Conservation (phyloP, 75 land plant species). For the Sequoiadendron giganteum region DNA sequence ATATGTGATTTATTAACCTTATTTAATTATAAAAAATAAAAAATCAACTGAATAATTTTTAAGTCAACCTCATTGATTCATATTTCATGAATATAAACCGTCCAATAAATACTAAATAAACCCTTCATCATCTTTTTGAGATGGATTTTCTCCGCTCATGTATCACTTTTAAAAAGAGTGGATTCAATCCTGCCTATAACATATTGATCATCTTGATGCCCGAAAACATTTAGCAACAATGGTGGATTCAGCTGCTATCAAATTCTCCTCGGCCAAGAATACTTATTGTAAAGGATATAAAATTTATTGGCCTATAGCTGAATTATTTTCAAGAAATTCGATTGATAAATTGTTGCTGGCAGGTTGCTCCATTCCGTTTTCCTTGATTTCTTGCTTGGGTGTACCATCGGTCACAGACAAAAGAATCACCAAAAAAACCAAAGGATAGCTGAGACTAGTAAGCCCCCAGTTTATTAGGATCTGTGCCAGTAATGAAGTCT, state of each 20-base stretch:
- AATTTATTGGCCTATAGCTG: background rate
- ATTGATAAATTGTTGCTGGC: background rate
- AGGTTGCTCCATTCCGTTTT: background rate
- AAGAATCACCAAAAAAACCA: background rate
- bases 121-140: too few relatives aligned
- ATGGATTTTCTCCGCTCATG: too few relatives aligned
- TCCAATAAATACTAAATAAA: too few relatives aligned
- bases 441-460: slow-evolving; percentile 54
- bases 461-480: slow-evolving; percentile 71
- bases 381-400: background rate
- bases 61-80: too few relatives aligned
- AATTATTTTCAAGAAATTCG: background rate
- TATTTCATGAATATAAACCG: too few relatives aligned
- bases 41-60: too few relatives aligned
- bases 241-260: background rate
- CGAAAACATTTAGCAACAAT: background rate
- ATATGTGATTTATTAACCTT: too few relatives aligned
- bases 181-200: too few relatives aligned
- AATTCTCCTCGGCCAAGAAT: background rate
- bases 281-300: too few relatives aligned
- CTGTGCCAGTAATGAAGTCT: slow-evolving; percentile 40
- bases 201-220: too few relatives aligned
- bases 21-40: too few relatives aligned
- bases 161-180: too few relatives aligned
- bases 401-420: background rate